These are phyloP conservation scores for Ogataea minuta DNA, from an alignment of 805 yeast genomes.

Conservation along the genomic window DNA sequence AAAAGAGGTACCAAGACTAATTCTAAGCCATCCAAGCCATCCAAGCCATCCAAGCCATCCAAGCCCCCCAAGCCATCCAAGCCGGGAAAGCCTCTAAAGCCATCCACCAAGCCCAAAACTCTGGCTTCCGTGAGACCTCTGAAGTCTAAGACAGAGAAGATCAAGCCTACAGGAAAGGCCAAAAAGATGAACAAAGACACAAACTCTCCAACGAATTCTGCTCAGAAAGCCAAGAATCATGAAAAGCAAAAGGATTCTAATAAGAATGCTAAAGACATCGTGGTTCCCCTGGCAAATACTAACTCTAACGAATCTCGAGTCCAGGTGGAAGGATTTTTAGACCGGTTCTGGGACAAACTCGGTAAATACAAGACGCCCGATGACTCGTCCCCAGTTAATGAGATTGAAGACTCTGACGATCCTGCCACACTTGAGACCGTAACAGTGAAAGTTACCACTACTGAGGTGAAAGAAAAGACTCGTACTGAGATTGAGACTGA, in stretches of 20 bases:
- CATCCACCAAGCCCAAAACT: not conserved
- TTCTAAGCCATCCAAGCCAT: slow-evolving; percentile 1
- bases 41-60: not conserved
- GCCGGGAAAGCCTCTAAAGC: not conserved
- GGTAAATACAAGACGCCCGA: slow-evolving; percentile 1
- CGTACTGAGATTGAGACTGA: slow-evolving; percentile 17
- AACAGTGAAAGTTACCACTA: slow-evolving; percentile 14
- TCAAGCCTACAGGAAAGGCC: not conserved
- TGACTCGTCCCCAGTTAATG: slow-evolving; percentile 1
- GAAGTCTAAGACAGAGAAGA: not conserved
- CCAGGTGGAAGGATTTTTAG: slow-evolving; percentile 5
- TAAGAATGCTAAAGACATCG: slow-evolving; percentile 1
- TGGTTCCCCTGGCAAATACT: too few relatives aligned
- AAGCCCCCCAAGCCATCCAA: not conserved
- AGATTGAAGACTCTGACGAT: slow-evolving; percentile 17
- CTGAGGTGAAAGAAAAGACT: slow-evolving; percentile 12
- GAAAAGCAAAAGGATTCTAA: slow-evolving; percentile 1
- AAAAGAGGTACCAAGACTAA: not conserved
- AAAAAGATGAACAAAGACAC: not conserved
- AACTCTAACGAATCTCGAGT: not conserved
- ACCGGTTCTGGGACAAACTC: slow-evolving; percentile 1
- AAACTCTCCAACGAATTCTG: not conserved
- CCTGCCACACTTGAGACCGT: not conserved
- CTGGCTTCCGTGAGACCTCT: not conserved
- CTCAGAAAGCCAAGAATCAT: not conserved